phyloP scores from a whole-genome alignment of 768 basidiomycete species.

The Tylopilus felleus region DNA sequence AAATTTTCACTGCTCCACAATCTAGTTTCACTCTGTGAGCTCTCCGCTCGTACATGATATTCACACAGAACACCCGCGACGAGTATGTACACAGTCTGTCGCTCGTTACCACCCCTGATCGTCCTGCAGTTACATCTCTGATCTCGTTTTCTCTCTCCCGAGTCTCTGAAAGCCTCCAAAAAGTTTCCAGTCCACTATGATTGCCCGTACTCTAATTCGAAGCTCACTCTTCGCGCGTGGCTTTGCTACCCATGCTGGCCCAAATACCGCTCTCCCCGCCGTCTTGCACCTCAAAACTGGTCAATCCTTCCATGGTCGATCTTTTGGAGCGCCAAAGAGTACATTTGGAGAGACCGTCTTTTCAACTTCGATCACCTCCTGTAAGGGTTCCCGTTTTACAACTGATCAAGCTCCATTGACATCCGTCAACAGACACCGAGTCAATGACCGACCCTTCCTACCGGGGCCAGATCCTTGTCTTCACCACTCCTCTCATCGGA shows the following conservation, averaged over 20 bases:
- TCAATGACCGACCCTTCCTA: slow-evolving; percentile 99
- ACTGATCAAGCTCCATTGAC: slow-evolving; percentile 7
- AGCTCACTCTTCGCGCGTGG: slow-evolving; percentile 51
- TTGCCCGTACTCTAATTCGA: slow-evolving; percentile 51
- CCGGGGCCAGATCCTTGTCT: slow-evolving; percentile 95
- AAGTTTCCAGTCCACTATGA: slow-evolving; percentile 45
- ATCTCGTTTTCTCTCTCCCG: slow-evolving; percentile 81
- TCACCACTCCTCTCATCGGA: slow-evolving; percentile 96
- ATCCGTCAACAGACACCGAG: slow-evolving; percentile 76
- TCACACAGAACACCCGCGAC: slow-evolving; percentile 85
- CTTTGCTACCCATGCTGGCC: slow-evolving; percentile 63
- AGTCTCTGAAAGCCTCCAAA: slow-evolving; percentile 26
- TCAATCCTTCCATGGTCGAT: slow-evolving; percentile 84
- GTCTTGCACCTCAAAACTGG: slow-evolving; percentile 91
- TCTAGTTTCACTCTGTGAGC: slow-evolving; percentile 10
- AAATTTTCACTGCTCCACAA: not conserved
- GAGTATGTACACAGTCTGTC: slow-evolving; percentile 50
- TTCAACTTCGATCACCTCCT: slow-evolving; percentile 97
- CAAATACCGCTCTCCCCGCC: slow-evolving; percentile 59
- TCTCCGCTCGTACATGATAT: slow-evolving; percentile 61
- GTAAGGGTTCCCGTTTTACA: slow-evolving; percentile 43
- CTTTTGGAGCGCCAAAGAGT: slow-evolving; percentile 85
- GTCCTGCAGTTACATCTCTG: slow-evolving; percentile 73
- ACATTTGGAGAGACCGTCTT: slow-evolving; percentile 98
- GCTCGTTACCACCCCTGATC: slow-evolving; percentile 20